These are phyloP conservation scores for Aspergillus steynii DNA, from an alignment of 495 filamentous ascomycete genomes.

Conservation along the genomic window DNA sequence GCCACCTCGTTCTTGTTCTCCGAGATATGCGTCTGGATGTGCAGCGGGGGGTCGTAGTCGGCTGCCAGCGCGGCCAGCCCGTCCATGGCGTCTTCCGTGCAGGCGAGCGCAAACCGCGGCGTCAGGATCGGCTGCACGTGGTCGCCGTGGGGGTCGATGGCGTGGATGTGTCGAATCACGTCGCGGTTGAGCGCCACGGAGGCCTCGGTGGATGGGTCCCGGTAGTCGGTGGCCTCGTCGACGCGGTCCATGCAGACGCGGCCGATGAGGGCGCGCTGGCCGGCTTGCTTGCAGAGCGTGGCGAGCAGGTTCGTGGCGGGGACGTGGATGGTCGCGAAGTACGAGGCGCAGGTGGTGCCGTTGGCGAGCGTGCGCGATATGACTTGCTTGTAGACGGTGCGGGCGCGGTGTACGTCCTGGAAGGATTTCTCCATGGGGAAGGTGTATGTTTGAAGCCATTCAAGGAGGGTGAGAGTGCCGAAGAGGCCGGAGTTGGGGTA, in stretches of 20 bases:
- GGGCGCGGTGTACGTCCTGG: constrained; percentile 39
- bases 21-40: constrained; percentile 88
- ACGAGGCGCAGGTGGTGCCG: constrained; percentile 88
- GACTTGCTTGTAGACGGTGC: constrained; percentile 67
- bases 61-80: constrained; percentile 63
- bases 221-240: constrained; percentile 65
- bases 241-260: constrained; percentile 85
- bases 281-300: constrained; percentile 68
- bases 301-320: constrained; percentile 85
- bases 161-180: constrained; percentile 65
- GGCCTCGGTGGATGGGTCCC: constrained; percentile 60
- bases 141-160: constrained; percentile 59
- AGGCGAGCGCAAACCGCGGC: constrained; percentile 84
- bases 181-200: constrained; percentile 57
- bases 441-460: constrained; percentile 94
- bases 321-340: constrained; percentile 87
- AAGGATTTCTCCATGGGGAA: constrained; percentile 87
- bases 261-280: constrained; percentile 89
- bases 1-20: constrained; percentile 76
- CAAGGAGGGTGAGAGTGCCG: constrained; percentile 81
- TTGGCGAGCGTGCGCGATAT: constrained; percentile 78
- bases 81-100: constrained; percentile 58
- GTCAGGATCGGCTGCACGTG: constrained; percentile 81
- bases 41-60: constrained; percentile 54
- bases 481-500: constrained; percentile 93